phyloP scores from a whole-genome alignment of 2,329 filamentous ascomycete genomes.

The Ophiostoma ips region DNA sequence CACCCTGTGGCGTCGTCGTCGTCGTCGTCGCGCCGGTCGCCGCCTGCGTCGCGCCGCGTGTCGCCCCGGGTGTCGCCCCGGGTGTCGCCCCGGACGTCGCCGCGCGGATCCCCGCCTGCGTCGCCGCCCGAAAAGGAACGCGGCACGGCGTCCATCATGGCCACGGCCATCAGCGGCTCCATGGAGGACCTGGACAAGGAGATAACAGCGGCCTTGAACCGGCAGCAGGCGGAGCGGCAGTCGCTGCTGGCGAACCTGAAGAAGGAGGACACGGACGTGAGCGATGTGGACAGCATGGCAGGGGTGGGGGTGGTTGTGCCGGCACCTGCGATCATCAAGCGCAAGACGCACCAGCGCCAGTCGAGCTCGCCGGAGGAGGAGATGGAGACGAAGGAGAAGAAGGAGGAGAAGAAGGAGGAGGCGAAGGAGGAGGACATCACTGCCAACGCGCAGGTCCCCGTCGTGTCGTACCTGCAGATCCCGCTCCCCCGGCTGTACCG shows the following conservation, averaged over 20 bases:
- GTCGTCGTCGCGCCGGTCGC: no score
- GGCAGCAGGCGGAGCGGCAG: not conserved
- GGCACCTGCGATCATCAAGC: no score
- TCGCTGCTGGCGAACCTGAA: not conserved
- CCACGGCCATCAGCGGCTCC: not conserved
- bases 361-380: not conserved
- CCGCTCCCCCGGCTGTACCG: constrained; percentile 34
- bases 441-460: not conserved
- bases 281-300: not conserved
- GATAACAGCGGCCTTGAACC: not conserved
- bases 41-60: no score
- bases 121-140: not conserved
- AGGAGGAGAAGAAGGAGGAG: not conserved
- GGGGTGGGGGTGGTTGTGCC: not conserved
- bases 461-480: constrained; percentile 27
- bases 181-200: constrained; percentile 1
- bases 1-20: constrained; percentile 19
- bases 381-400: not conserved
- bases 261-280: not conserved
- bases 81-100: no score
- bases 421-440: not conserved
- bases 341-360: constrained; percentile 3
- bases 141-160: not conserved
- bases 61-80: no score
- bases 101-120: no score